Base-by-base conservation (phyloP, 2,329 filamentous ascomycete species). In the Fusarium cyanostomum region DNA sequence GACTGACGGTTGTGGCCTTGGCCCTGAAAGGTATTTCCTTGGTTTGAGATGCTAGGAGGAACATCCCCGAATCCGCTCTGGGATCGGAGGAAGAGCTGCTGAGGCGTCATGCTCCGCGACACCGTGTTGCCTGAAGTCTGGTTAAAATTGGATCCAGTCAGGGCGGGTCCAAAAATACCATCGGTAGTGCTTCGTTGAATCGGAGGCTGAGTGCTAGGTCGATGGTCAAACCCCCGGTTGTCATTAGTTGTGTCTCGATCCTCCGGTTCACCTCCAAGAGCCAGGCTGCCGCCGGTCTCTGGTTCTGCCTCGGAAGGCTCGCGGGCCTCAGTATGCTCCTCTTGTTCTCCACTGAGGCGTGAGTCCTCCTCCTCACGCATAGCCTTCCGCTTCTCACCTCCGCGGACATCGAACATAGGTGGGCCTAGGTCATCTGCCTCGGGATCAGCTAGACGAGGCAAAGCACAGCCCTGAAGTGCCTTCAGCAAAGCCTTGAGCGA, bases 201-300 rank as follows among this genome's bases (percentile, higher is more conserved):
- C 9, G 93, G 92, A 3, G 91, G 89, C 70, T 93, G 92, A 8
- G 92, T 88, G 11, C 86, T 87, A 57, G 87, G 86, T 45, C 88
- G 85, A 59, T 88, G 84, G 56, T 84, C 82, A 35, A 84, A 84
- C 42, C 75, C 73, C 67, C 84, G 80, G 34, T 77, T 77, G 45
- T 86, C 84, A 15, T 81, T 80, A 15, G 76, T 72, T 39, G 78
- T 77, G 18, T 92, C 89, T 61, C 86, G 84, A 66, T 96, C 92
- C 73, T 98, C 94, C 0, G 94, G 94, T 74, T 98, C 94, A 38
- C 94, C 94, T 55, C 94, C 94, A 15, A 98, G 83, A 56, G 96
- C 94, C 56, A 95, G 82, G 73, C 94, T 98, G 12, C 87, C 87
- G 41, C 91, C 92, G 66, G 91, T 91, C 75, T 95, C 93, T 2